Conservation (phyloP, 305 asterid species). For the Solanum hybrid region DNA sequence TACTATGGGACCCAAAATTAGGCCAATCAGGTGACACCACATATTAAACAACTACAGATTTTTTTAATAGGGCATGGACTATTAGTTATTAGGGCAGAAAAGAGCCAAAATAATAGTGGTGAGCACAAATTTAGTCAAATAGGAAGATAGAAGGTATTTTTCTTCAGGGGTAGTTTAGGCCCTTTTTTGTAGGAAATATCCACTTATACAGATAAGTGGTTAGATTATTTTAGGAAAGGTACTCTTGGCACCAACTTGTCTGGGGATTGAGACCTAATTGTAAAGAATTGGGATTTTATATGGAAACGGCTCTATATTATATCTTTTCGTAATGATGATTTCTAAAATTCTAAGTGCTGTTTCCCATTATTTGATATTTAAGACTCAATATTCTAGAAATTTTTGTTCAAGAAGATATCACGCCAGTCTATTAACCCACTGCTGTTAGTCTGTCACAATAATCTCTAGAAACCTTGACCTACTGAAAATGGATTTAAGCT, state of each 20-base stretch:
- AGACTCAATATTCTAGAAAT: background rate
- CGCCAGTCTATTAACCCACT: background rate
- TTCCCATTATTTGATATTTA: background rate
- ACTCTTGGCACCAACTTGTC: background rate
- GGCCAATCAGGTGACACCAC: background rate
- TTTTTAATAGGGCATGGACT: background rate
- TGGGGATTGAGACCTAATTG: background rate
- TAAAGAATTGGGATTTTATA: background rate
- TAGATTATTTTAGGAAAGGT: background rate
- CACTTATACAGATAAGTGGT: background rate
- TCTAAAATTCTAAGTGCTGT: background rate
- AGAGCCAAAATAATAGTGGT: background rate
- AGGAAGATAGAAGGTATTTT: background rate
- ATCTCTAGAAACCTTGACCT: background rate
- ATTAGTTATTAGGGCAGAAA: background rate
- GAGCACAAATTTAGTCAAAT: background rate
- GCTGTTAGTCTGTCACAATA: background rate
- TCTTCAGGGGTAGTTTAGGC: background rate
- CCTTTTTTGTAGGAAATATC: background rate
- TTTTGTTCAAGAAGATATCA: background rate
- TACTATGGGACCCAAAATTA: background rate
- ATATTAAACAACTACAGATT: background rate
- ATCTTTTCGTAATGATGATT: background rate
- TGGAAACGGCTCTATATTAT: background rate
- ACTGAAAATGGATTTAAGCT: background rate